These are phyloP conservation scores for Secale cereale DNA, from an alignment of 176 grass and related monocot genomes.

Conservation along the genomic window DNA sequence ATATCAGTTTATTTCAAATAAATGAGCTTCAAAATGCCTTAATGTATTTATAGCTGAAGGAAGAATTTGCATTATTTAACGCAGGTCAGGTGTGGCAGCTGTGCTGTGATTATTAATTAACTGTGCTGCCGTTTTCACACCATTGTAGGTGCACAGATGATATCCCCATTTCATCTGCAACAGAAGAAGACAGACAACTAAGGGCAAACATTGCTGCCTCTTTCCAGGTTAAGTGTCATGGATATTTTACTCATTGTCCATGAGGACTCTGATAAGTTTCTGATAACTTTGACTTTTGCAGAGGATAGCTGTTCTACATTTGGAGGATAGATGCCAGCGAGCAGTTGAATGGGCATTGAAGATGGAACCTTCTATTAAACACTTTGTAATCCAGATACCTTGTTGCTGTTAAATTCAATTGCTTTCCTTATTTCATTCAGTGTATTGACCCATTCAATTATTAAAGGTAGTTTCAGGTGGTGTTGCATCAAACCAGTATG, in stretches of 20 bases:
- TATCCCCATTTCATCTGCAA: slow-evolving; percentile 63
- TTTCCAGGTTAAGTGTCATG: slow-evolving; percentile 68
- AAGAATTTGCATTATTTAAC: slow-evolving; percentile 1
- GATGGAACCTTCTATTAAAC: slow-evolving; percentile 84
- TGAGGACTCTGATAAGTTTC: neutral
- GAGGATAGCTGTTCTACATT: slow-evolving; percentile 93
- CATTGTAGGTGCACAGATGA: slow-evolving; percentile 44
- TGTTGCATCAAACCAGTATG: slow-evolving; percentile 90
- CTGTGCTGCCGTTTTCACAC: slow-evolving; percentile 4
- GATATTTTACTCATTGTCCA: neutral
- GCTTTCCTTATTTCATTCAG: neutral
- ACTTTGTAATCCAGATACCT: slow-evolving; percentile 67
- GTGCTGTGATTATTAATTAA: slow-evolving; percentile 25
- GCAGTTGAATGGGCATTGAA: slow-evolving; percentile 98
- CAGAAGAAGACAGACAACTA: slow-evolving; percentile 54
- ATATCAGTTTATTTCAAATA: neutral
- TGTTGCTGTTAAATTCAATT: slow-evolving; percentile 13
- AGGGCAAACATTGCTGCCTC: slow-evolving; percentile 93
- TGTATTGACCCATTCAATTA: slow-evolving; percentile 16
- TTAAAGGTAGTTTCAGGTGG: slow-evolving; percentile 94
- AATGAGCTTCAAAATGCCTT: neutral
- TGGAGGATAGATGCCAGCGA: slow-evolving; percentile 94
- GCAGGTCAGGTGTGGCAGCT: neutral
- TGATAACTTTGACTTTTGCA: slow-evolving; percentile 40
- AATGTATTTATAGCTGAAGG: neutral